Percentiles rank a stretch among this genome's conserved stretches.
phyloP scores from a whole-genome alignment of 2,329 filamentous ascomycete species.

The Stagonosporopsis vannaccii region DNA sequence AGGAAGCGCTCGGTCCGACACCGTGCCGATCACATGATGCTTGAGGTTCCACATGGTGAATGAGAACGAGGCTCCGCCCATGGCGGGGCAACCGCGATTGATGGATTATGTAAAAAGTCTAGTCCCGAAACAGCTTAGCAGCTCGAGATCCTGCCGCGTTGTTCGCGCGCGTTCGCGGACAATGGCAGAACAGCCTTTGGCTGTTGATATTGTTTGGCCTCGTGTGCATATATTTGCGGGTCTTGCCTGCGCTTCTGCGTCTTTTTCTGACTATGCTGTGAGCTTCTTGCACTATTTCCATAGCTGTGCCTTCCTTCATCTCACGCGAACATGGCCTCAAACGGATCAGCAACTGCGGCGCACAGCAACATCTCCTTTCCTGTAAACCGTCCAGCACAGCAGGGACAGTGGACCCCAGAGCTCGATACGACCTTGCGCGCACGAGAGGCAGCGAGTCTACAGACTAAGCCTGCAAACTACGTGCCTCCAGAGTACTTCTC shows the following conservation, averaged over 20 bases:
- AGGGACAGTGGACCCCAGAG: constrained; percentile 35
- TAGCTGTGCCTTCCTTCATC: background rate
- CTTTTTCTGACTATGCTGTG: constrained; percentile 18
- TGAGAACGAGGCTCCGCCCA: background rate
- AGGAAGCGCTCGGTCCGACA: background rate
- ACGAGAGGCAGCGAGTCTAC: constrained; percentile 30
- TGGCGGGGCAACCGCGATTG: background rate
- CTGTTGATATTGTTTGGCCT: constrained; percentile 12
- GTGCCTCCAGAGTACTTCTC: constrained; percentile 50
- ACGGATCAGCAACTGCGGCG: constrained; percentile 33
- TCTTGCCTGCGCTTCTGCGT: background rate
- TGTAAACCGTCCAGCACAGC: constrained; percentile 33
- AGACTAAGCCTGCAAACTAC: constrained; percentile 20
- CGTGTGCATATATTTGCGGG: background rate
- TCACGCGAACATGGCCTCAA: constrained; percentile 30
- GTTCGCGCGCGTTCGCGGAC: constrained; percentile 5
- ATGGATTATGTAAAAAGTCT: background rate
- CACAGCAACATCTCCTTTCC: constrained; percentile 42
- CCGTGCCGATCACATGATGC: background rate
- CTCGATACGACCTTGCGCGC: constrained; percentile 38
- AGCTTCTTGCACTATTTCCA: constrained; percentile 9
- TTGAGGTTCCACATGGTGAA: background rate
- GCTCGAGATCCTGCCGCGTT: constrained; percentile 1
- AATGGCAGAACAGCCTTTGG: constrained; percentile 12
- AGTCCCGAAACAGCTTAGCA: background rate